Conservation (phyloP, 2,329 filamentous ascomycete species). For the Aspergillus ibericus region DNA sequence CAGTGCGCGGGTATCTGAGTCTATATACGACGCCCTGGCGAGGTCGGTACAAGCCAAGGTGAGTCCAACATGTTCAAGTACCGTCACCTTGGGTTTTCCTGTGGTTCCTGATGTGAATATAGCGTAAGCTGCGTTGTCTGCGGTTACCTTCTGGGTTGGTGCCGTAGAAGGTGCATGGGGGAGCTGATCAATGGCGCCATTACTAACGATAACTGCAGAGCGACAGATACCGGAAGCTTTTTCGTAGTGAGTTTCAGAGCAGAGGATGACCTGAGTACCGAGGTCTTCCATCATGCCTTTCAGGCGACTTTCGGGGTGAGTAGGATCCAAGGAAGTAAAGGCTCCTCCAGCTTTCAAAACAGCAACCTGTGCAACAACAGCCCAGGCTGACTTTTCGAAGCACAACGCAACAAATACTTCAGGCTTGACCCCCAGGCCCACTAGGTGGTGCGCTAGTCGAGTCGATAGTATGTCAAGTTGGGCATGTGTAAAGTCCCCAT, state of each 20-base stretch:
- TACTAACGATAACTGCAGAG: conserved; percentile 30
- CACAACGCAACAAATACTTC: conserved; percentile 42
- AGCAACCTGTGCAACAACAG: conserved; percentile 42
- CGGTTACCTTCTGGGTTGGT: conserved; percentile 15
- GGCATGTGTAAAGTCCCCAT: conserved; percentile 38
- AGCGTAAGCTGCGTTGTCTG: conserved; percentile 53
- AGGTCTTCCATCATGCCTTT: conserved; percentile 38
- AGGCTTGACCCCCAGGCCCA: conserved; percentile 39
- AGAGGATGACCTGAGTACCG: conserved; percentile 34
- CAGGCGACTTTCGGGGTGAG: conserved; percentile 40
- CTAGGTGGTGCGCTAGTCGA: conserved; percentile 38
- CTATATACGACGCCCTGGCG: conserved; percentile 52
- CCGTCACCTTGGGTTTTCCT: conserved; percentile 60
- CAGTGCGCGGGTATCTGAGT: conserved; percentile 57
- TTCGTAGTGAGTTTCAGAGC: conserved; percentile 29
- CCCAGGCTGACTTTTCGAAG: conserved; percentile 48
- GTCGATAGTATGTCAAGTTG: conserved; percentile 41
- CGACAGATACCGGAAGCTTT: conserved; percentile 32
- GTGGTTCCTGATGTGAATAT: conserved; percentile 62
- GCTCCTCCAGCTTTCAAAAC: conserved; percentile 45
- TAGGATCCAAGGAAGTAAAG: conserved; percentile 44
- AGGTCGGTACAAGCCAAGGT: conserved; percentile 57
- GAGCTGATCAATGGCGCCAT: conserved; percentile 28
- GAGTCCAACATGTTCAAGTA: conserved; percentile 62
- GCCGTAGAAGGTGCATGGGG: conserved; percentile 21